Percentiles rank a stretch among this genome's conserved stretches.
phyloP scores from a whole-genome alignment of 345 rosid species.

The Raphanus raphanistrum region DNA sequence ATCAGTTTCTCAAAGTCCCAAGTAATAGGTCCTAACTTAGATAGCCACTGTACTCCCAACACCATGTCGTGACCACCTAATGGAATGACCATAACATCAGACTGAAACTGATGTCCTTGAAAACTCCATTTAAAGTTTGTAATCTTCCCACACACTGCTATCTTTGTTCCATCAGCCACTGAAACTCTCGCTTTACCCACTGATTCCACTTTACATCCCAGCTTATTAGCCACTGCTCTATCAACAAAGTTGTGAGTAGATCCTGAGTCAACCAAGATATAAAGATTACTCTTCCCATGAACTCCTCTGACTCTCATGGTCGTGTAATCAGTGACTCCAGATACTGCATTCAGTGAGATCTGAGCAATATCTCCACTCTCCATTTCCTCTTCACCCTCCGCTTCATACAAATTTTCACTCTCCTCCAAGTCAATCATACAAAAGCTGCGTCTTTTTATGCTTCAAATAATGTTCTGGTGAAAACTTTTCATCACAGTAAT shows the following conservation, averaged over 20 bases:
- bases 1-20: too few species aligned
- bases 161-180: background rate
- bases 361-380: background rate
- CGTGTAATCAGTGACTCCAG: background rate
- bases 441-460: background rate
- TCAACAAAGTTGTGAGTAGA: too few species aligned
- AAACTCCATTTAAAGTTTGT: background rate
- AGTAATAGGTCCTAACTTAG: background rate
- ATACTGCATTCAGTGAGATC: background rate
- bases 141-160: background rate
- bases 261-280: too few species aligned
- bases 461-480: background rate
- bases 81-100: background rate
- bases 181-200: background rate
- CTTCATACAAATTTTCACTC: background rate
- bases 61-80: background rate
- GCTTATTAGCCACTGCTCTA: too few species aligned
- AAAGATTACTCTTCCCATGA: background rate
- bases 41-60: background rate
- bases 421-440: background rate
- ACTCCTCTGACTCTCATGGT: background rate
- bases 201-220: background rate
- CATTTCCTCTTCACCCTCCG: background rate
- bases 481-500: background rate
- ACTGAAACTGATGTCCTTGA: background rate